phyloP scores from a whole-genome alignment of 2,329 filamentous ascomycete genomes.

The Cercospora brassicicola region DNA sequence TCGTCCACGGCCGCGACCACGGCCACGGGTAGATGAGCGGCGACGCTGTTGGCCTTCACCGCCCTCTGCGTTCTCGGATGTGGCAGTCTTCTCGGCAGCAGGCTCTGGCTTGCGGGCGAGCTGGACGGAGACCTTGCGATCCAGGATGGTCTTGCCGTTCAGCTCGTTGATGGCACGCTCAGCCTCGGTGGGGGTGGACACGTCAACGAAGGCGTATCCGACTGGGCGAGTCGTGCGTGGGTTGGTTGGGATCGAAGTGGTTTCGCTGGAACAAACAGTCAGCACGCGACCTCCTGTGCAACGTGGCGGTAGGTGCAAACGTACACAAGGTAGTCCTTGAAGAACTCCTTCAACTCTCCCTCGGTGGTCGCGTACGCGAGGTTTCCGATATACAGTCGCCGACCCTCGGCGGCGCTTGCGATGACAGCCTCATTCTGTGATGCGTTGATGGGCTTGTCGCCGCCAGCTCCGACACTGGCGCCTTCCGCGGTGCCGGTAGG shows the following conservation, averaged over 20 bases:
- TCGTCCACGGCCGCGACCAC: constrained; percentile 60
- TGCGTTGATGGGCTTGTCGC: constrained; percentile 67
- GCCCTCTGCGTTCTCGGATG: constrained; percentile 71
- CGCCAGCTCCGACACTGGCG: constrained; percentile 50
- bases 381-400: constrained; percentile 99
- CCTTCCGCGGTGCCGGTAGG: constrained; percentile 57
- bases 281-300: constrained; percentile 18
- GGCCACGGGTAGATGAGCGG: constrained; percentile 57
- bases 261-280: constrained; percentile 66
- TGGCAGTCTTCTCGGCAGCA: constrained; percentile 74
- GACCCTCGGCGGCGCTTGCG: constrained; percentile 96
- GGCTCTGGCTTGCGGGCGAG: constrained; percentile 96
- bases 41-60: constrained; percentile 64
- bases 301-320: constrained; percentile 47
- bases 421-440: constrained; percentile 86
- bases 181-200: constrained; percentile 90
- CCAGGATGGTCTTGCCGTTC: constrained; percentile 94
- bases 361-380: constrained; percentile 99
- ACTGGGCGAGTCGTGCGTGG: constrained; percentile 97
- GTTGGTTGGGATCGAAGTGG: constrained; percentile 98
- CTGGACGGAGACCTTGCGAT: constrained; percentile 99
- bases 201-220: constrained; percentile 97
- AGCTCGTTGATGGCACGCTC: constrained; percentile 94
- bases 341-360: constrained; percentile 99
- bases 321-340: constrained; percentile 99